Evolutionary conservation across 139 green algal genomes (phyloP), one percentile per base, ranked within the genome.

Genomic region (Medakamo hakoo): DNA sequence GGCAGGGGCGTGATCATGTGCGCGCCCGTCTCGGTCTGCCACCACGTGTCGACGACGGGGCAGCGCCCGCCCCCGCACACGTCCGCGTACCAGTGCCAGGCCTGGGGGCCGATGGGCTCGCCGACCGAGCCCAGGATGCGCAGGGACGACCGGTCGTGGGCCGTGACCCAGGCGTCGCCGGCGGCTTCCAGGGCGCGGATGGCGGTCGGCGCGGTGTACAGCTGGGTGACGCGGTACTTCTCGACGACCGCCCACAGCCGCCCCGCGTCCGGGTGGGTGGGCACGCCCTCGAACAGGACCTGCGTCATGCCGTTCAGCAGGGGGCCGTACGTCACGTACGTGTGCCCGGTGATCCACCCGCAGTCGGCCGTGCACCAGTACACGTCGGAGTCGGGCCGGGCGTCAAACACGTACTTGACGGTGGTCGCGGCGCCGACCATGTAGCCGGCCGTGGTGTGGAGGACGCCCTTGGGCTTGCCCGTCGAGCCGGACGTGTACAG

Each of bases 71-170:
- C 68, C 25, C 84, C 83, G 2, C 91, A 78, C 27, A 90, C 77
- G 30, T 90, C 72, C 59, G 90, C 31, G 72, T 95, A 97, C 90
- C 92, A 98, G 24, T 79, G 74, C 93, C 93, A 99, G 24, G 93
- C 93, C 71, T 93, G 78, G 4, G 91, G 93, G 73, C 97, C 97
- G 83, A 99, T 99, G 59, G 93, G 93, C 80, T 99, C 93, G 2
- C 93, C 93, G 59, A 98, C 93, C 14, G 79, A 88, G 58, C 93
- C 93, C 67, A 99, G 81, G 4, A 97, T 67, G 59, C 80, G 74
- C 56, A 98, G 72, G 1, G 57, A 71, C 49, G 69, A 71, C 65
- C 65, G 60, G 70, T 83, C 67, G 71, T 78, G 73, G 31, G 70
- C 68, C 30, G 64, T 78, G n/a, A 89, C 84, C 32, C 68, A 76